Percentiles rank a stretch among this genome's conserved stretches.
Evolutionary conservation across 1,284 basidiomycete species (phyloP).

Genomic region (Puccinia coronata): DNA sequence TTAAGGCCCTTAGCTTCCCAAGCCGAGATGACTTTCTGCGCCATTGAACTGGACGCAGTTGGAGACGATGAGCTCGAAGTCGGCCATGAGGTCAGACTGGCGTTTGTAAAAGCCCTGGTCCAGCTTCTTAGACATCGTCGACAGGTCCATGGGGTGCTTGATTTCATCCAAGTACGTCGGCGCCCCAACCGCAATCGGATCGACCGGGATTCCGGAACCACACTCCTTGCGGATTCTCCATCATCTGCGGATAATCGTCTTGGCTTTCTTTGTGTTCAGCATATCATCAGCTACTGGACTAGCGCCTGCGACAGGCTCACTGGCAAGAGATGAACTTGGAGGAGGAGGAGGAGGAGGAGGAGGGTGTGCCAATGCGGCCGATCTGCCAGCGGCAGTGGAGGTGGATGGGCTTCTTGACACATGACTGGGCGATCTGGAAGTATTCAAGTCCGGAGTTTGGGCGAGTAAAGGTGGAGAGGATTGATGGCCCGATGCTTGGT

Average conservation of each 20-base stretch:
- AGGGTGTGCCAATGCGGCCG: constrained; percentile 39
- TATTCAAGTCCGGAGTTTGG: constrained; percentile 26
- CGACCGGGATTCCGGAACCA: constrained; percentile 85
- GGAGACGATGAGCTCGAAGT: constrained; percentile 78
- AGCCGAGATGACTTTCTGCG: constrained; percentile 71
- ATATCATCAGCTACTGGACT: constrained; percentile 52
- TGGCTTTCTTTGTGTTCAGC: constrained; percentile 66
- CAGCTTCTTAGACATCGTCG: constrained; percentile 76
- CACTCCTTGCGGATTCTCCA: constrained; percentile 69
- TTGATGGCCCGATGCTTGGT: not conserved
- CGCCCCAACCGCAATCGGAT: constrained; percentile 65
- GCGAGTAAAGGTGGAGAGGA: not conserved
- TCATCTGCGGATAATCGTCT: constrained; percentile 70
- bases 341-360: constrained; percentile 24
- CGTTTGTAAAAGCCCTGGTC: constrained; percentile 68
- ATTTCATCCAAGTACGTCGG: constrained; percentile 89
- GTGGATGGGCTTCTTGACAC: constrained; percentile 51
- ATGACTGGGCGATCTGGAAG: constrained; percentile 49
- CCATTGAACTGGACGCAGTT: constrained; percentile 83
- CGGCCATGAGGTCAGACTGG: constrained; percentile 78
- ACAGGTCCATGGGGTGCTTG: constrained; percentile 87
- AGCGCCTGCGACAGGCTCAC: not conserved
- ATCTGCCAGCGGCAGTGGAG: constrained; percentile 68
- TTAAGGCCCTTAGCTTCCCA: constrained; percentile 75
- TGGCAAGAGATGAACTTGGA: constrained; percentile 27